phyloP scores from a whole-genome alignment of 495 filamentous ascomycete species.

The Astrothelium macrocarpum region DNA sequence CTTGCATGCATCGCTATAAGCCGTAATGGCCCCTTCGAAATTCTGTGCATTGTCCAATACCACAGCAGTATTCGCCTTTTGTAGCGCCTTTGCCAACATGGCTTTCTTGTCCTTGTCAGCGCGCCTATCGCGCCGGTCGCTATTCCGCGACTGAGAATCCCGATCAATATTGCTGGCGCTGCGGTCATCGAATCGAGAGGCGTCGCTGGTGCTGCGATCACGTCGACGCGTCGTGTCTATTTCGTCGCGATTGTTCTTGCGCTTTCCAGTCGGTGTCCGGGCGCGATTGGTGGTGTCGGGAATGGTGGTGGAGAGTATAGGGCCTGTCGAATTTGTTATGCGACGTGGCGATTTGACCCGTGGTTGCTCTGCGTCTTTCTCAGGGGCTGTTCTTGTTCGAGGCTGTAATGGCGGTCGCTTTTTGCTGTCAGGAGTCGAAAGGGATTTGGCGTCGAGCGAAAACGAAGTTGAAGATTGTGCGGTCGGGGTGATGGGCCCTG shows the following conservation, averaged over 20 bases:
- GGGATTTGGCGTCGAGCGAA: slow-evolving; percentile 12
- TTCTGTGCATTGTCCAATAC: slow-evolving; percentile 91
- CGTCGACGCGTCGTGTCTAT: not conserved
- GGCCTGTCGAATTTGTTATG: not conserved
- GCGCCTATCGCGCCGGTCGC: slow-evolving; percentile 6
- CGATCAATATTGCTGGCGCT: slow-evolving; percentile 5
- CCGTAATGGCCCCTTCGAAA: slow-evolving; percentile 82
- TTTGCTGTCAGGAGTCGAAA: slow-evolving; percentile 14
- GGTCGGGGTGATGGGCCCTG: slow-evolving; percentile 12
- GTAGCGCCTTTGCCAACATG: slow-evolving; percentile 85
- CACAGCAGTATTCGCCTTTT: slow-evolving; percentile 93
- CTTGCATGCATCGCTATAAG: slow-evolving; percentile 81
- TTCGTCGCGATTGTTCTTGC: not conserved
- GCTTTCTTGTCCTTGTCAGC: slow-evolving; percentile 53
- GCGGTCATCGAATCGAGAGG: slow-evolving; percentile 13
- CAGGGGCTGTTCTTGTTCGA: not conserved
- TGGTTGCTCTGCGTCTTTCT: not conserved
- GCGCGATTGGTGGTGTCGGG: slow-evolving; percentile 2
- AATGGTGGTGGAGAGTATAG: not conserved
- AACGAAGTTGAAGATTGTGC: slow-evolving; percentile 19
- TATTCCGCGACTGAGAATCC: slow-evolving; percentile 3
- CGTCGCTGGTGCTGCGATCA: slow-evolving; percentile 8
- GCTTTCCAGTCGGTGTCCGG: not conserved
- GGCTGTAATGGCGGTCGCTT: slow-evolving; percentile 11
- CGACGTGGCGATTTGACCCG: not conserved